A percentile compares a stretch with the other conserved stretches of the same genome.
phyloP scores from a whole-genome alignment of 2,329 filamentous ascomycete species.

The Emericellopsis atlantica region DNA sequence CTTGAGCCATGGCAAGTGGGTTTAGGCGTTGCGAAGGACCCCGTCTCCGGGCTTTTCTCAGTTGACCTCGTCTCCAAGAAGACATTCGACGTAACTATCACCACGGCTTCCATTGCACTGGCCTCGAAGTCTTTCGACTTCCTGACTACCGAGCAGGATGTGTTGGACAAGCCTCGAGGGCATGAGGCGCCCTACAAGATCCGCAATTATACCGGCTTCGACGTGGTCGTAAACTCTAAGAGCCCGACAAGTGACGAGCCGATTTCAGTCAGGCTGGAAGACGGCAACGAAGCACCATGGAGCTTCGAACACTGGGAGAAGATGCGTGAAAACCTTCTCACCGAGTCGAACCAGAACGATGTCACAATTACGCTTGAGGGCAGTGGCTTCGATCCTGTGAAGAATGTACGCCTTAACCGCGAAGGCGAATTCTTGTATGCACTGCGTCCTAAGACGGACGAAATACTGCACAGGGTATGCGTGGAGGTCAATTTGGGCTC shows the following conservation, averaged over 20 bases:
- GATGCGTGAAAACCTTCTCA: conserved; percentile 83
- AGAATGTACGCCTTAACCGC: conserved; percentile 79
- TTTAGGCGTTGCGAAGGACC: conserved; percentile 72
- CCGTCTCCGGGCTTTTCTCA: conserved; percentile 61
- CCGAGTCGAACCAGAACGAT: conserved; percentile 67
- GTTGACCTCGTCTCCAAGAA: conserved; percentile 83
- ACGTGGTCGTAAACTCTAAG: conserved; percentile 72
- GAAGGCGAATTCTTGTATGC: conserved; percentile 90
- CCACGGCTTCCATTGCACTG: conserved; percentile 84
- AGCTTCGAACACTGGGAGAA: conserved; percentile 94
- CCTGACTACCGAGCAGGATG: conserved; percentile 70
- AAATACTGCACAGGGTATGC: conserved; percentile 75
- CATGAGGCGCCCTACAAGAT: conserved; percentile 88
- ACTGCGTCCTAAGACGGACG: conserved; percentile 74
- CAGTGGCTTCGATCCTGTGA: conserved; percentile 85
- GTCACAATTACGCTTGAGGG: conserved; percentile 80
- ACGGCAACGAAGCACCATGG: conserved; percentile 89
- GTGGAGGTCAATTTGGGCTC: conserved; percentile 84
- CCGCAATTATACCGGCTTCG: conserved; percentile 91
- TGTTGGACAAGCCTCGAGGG: conserved; percentile 84
- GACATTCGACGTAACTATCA: conserved; percentile 82
- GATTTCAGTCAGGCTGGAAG: conserved; percentile 63
- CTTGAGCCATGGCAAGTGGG: conserved; percentile 96
- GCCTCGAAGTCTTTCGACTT: conserved; percentile 90
- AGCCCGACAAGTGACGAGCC: conserved; percentile 51